phyloP scores from a whole-genome alignment of 768 basidiomycete genomes.

The Leccinum imitatum region DNA sequence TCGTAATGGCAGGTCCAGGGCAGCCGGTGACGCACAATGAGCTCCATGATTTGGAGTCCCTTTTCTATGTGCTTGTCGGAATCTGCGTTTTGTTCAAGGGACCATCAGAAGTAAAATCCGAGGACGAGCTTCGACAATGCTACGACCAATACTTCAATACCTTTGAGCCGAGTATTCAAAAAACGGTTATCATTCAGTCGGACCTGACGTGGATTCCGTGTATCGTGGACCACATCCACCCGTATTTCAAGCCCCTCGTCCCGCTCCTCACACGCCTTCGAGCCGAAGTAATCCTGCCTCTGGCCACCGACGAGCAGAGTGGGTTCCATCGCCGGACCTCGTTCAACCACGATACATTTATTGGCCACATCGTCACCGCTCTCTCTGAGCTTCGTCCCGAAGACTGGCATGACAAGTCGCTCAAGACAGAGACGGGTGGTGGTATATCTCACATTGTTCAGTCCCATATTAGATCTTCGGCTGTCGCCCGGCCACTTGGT shows the following conservation, averaged over 20 bases:
- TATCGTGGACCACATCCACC: background rate
- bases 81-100: too few relatives aligned
- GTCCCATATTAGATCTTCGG: background rate
- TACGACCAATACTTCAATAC: constrained; percentile 1
- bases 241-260: background rate
- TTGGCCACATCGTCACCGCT: background rate
- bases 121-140: too few relatives aligned
- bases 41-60: too few relatives aligned
- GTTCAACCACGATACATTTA: background rate
- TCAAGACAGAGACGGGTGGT: background rate
- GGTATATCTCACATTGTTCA: background rate
- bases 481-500: background rate
- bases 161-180: constrained; percentile 1
- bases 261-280: background rate
- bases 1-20: too few relatives aligned
- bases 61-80: too few relatives aligned
- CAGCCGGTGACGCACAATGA: too few relatives aligned
- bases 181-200: background rate
- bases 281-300: background rate
- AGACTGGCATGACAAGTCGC: background rate
- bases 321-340: background rate
- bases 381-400: background rate
- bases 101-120: too few relatives aligned
- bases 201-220: background rate
- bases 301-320: background rate